Conservation (phyloP, 352 stramenopile genomes). For the Globisporangium camurandrum region DNA sequence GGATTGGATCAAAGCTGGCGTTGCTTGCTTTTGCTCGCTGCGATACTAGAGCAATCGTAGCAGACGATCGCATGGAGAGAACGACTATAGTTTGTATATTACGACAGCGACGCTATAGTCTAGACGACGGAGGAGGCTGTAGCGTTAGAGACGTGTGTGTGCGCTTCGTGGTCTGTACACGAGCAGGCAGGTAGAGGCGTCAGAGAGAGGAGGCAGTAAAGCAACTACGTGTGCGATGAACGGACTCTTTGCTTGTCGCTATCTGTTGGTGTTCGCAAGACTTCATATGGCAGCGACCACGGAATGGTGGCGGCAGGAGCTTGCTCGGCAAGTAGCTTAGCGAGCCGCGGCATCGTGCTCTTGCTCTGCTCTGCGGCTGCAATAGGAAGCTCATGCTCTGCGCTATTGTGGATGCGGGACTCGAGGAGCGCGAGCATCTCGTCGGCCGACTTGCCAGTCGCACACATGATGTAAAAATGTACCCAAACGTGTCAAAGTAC, state of each 20-base stretch:
- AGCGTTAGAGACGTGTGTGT: no score
- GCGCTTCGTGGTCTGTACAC: no score
- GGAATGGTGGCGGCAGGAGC: neutral
- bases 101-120: no score
- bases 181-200: no score
- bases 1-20: conserved; percentile 91
- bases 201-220: no score
- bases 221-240: no score
- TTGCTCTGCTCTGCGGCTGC: conserved; percentile 68
- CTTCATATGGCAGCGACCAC: neutral
- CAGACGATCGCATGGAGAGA: neutral
- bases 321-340: conserved; percentile 64
- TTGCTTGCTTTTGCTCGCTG: conserved; percentile 89
- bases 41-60: conserved; percentile 57
- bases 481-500: conserved; percentile 68
- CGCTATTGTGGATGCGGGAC: conserved; percentile 35
- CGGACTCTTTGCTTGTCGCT: no score
- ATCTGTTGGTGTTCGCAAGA: no score
- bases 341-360: conserved; percentile 64
- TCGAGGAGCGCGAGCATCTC: conserved; percentile 74
- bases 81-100: neutral
- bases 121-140: no score
- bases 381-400: conserved; percentile 41
- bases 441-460: conserved; percentile 63
- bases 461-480: conserved; percentile 81